Evolutionary conservation across 352 stramenopile species (phyloP).

Genomic region (Globisporangium cederbergense): DNA sequence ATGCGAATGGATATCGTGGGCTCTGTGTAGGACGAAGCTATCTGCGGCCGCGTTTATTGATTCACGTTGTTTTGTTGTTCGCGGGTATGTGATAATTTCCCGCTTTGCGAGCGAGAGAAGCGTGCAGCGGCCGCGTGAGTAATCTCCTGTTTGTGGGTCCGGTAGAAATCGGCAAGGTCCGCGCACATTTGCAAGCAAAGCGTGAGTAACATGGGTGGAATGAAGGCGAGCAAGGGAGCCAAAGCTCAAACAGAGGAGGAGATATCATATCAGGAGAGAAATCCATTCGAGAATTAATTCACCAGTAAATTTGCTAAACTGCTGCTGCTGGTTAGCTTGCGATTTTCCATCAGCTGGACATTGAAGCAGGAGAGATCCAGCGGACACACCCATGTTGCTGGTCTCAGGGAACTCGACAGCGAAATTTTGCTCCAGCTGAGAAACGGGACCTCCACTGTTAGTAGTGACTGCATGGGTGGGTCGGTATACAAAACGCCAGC

Average conservation of each 20-base stretch:
- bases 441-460: neutral
- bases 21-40: neutral
- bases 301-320: neutral
- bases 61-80: neutral
- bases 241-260: neutral
- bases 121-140: constrained; percentile 3
- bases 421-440: constrained; percentile 4
- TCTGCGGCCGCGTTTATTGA: neutral
- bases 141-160: neutral
- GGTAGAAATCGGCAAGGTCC: neutral
- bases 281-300: neutral
- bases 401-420: constrained; percentile 8
- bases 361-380: constrained; percentile 9
- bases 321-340: neutral
- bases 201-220: constrained; percentile 13
- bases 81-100: neutral
- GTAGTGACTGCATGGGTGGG: neutral
- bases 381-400: constrained; percentile 16
- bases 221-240: neutral
- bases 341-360: neutral
- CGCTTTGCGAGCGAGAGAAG: neutral
- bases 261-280: constrained; percentile 3
- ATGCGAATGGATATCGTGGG: neutral
- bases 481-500: neutral
- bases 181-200: constrained; percentile 10